Base-by-base conservation (phyloP, 2,329 filamentous ascomycete species). In the Aspergillus clavatus region DNA sequence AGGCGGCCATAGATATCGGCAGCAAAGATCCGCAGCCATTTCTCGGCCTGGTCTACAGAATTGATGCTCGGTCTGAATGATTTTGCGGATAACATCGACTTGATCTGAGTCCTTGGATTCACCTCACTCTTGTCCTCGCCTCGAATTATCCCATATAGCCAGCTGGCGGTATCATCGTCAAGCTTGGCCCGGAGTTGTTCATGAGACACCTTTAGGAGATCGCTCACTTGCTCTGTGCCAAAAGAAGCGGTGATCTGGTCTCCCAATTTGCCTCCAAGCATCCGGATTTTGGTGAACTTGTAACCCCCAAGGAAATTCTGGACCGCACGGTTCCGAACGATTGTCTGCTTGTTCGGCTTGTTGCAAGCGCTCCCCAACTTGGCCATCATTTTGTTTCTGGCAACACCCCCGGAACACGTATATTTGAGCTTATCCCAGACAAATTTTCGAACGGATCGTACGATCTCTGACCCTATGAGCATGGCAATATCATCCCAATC, bases 401-500 rank as follows among this genome's bases (percentile, higher is more conserved):
- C 86, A 52, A 98, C 75, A 5, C 93, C 93, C 0, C 82, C 91
- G 5, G 91, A 95, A 68, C 90, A 96, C 3, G 91, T 97, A 64
- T 96, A 98, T 43, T 82, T 80, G 42, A 97, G 72, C 52, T 78
- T 76, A 37, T 85, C 77, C 54, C 77, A 81, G 46, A 98, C 78
- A 40, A 79, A 74, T 18, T 74, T 73, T 40, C 93, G 81, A 14
- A 97, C 78, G 48, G 81, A 77, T 16, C 88, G 81, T 26, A 96
- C 82, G 57, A 97, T 93, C 61, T 96, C 89, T 2, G 89, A 90
- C 0, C 87, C 93, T 59, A 96, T 81, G 23, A 88, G 75, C 63
- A 95, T 86, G 12, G 81, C 86, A 53, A 97, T 78, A 72, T 98
- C 93, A 65, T 98, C 91, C 93, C 93, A 98, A 68, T 98, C 93